Percentiles rank a stretch among this genome's conserved stretches.
phyloP scores from a whole-genome alignment of 2,329 filamentous ascomycete genomes.

The Scytalidium sp. region DNA sequence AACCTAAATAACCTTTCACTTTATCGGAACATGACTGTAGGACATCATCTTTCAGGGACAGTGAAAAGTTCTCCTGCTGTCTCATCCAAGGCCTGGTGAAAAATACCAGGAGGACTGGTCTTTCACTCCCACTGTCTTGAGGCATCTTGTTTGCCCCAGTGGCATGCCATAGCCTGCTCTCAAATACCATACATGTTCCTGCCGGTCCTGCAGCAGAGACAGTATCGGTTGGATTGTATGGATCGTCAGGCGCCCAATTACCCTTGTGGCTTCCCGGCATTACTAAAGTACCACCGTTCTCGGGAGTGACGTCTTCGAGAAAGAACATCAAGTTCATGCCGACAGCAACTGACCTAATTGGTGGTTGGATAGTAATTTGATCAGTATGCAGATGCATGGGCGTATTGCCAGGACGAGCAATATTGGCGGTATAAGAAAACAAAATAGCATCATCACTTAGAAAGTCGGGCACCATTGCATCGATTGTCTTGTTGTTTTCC shows the following conservation, averaged over 20 bases:
- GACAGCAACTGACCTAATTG: constrained; percentile 20
- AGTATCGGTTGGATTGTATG: constrained; percentile 20
- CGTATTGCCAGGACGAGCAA: constrained; percentile 23
- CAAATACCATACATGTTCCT: constrained; percentile 24
- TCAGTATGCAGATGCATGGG: constrained; percentile 28
- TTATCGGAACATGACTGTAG: constrained; percentile 23
- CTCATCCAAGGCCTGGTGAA: constrained; percentile 30
- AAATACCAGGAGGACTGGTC: constrained; percentile 26
- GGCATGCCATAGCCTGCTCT: constrained; percentile 27
- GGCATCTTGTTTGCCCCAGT: constrained; percentile 25
- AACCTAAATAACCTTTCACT: constrained; percentile 19
- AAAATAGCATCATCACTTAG: constrained; percentile 26
- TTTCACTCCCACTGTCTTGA: constrained; percentile 14
- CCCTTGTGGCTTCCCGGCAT: constrained; percentile 22
- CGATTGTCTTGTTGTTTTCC: constrained; percentile 25
- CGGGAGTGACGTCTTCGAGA: constrained; percentile 31
- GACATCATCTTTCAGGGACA: constrained; percentile 27
- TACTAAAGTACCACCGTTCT: constrained; percentile 26
- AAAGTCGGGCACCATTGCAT: constrained; percentile 25
- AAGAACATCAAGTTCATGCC: constrained; percentile 24
- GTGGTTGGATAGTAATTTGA: constrained; percentile 23
- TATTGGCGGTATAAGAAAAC: constrained; percentile 28
- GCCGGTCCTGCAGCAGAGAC: constrained; percentile 23
- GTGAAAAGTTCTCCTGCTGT: constrained; percentile 27
- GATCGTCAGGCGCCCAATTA: constrained; percentile 18